phyloP scores from a whole-genome alignment of 768 basidiomycete species.

The Tulasnella sp. region DNA sequence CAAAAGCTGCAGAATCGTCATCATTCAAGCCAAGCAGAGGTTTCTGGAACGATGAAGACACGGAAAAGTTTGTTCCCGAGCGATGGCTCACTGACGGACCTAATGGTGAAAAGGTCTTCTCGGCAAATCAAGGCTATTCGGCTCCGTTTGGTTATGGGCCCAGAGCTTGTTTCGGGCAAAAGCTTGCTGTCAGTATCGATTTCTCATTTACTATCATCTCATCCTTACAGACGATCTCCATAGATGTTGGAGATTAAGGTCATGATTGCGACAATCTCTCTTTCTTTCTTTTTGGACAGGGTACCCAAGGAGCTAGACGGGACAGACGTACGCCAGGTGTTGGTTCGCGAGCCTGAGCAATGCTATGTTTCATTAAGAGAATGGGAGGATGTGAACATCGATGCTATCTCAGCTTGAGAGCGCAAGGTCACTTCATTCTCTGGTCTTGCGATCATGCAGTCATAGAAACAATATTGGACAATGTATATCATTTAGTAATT shows the following conservation, averaged over 20 bases:
- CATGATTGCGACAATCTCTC: neutral
- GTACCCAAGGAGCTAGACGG: neutral
- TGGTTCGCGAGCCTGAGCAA: no score
- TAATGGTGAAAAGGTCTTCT: neutral
- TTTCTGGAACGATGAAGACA: neutral
- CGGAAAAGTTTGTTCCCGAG: slow-evolving; percentile 2
- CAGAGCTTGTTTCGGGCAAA: neutral
- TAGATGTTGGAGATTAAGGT: slow-evolving; percentile 1
- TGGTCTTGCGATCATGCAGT: no score
- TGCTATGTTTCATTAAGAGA: no score
- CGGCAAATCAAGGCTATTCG: neutral
- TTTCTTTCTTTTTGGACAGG: slow-evolving; percentile 2
- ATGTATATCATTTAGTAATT: no score
- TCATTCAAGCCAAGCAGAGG: no score
- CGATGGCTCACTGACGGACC: neutral
- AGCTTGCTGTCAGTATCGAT: neutral
- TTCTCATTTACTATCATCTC: neutral
- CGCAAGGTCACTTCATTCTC: no score
- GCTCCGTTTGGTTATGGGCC: neutral
- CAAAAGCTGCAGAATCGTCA: no score
- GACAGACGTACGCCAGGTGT: no score
- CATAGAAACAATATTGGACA: no score
- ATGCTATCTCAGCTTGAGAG: no score
- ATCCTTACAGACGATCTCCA: no score
- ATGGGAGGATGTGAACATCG: no score